Evolutionary conservation across 495 filamentous ascomycete species (phyloP).

Genomic region (Parathielavia hyrcaniae): DNA sequence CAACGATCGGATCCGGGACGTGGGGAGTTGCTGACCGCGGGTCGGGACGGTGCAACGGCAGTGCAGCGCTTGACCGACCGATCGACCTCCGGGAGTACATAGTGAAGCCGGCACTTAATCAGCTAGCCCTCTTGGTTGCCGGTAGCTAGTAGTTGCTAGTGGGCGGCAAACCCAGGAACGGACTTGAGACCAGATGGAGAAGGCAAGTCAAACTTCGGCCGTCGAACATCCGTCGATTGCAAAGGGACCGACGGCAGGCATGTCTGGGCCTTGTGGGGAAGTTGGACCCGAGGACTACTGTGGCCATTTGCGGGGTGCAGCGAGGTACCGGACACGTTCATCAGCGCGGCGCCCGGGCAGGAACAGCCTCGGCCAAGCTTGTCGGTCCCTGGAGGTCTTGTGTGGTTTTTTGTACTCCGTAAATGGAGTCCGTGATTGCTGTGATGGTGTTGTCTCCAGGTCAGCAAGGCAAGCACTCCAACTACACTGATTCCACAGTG

Average conservation of each 20-base stretch:
- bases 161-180: background rate
- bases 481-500: too few species aligned
- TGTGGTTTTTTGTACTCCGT: background rate
- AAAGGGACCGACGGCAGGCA: conserved; percentile 5
- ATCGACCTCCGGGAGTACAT: background rate
- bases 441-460: too few species aligned
- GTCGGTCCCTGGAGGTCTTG: background rate
- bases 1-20: conserved; percentile 15
- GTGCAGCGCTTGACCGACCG: background rate
- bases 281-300: too few species aligned
- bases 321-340: background rate
- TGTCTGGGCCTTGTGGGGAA: background rate
- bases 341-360: background rate
- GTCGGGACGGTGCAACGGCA: background rate
- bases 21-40: conserved; percentile 9
- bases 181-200: background rate
- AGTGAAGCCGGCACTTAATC: background rate
- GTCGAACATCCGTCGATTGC: conserved; percentile 12
- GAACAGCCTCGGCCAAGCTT: background rate
- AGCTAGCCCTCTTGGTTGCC: background rate
- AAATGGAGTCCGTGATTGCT: background rate
- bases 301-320: conserved; percentile 26
- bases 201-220: conserved; percentile 8
- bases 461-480: too few species aligned
- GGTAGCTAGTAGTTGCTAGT: background rate